These are phyloP conservation scores for Seminavis robusta DNA, from an alignment of 108 stramenopile species.

Conservation along the genomic window DNA sequence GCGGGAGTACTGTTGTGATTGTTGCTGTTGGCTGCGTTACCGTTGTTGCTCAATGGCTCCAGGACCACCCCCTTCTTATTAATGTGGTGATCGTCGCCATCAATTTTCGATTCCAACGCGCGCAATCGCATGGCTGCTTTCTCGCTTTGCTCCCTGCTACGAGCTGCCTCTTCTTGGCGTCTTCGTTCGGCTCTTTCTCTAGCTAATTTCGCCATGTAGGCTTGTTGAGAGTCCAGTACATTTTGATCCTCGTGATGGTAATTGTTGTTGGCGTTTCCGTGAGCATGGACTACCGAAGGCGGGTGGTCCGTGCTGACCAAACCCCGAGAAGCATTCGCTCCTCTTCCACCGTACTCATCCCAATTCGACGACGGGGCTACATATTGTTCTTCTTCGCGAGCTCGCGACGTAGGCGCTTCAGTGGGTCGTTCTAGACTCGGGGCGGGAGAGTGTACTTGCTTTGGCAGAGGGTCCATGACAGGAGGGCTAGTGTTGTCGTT, in stretches of 20 bases:
- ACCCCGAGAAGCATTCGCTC: slow-evolving; percentile 9
- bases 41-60: no score
- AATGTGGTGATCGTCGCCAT: no score
- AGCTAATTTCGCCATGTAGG: slow-evolving; percentile 53
- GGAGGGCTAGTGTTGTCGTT: no score
- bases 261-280: slow-evolving; percentile 6
- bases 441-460: no score
- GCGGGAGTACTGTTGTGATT: background rate
- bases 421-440: no score
- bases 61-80: no score
- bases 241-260: background rate
- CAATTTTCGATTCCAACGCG: slow-evolving; percentile 67
- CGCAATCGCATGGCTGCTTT: slow-evolving; percentile 43
- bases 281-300: background rate
- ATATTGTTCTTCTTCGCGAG: background rate
- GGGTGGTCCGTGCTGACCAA: slow-evolving; percentile 6
- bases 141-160: slow-evolving; percentile 42
- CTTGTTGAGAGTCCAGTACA: slow-evolving; percentile 29
- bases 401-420: background rate
- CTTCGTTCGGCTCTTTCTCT: slow-evolving; percentile 57
- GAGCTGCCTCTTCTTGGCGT: slow-evolving; percentile 50
- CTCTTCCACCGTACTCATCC: slow-evolving; percentile 53
- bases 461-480: no score
- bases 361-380: slow-evolving; percentile 16
- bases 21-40: slow-evolving; percentile 6